Evolutionary conservation across 352 stramenopile genomes (phyloP).

Genomic region (Halophytophthora polymorphica): DNA sequence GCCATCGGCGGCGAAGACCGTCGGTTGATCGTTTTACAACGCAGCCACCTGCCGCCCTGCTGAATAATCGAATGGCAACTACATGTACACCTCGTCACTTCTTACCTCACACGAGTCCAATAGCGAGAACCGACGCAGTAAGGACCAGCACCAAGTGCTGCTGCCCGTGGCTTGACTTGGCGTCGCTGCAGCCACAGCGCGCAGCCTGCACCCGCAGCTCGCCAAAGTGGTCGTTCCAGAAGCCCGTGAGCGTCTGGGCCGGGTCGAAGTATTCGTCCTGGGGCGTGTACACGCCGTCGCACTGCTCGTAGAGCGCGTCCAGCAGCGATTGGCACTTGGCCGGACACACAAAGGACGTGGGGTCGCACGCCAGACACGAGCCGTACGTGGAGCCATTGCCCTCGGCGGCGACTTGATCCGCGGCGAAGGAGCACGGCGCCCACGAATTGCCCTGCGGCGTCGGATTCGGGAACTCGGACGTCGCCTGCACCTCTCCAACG

Average conservation of each 20-base stretch:
- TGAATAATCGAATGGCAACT: slow-evolving; percentile 8
- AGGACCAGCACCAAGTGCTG: too few species aligned
- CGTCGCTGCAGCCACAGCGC: slow-evolving; percentile 56
- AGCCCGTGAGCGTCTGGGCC: slow-evolving; percentile 45
- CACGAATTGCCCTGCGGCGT: slow-evolving; percentile 58
- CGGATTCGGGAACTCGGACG: slow-evolving; percentile 45
- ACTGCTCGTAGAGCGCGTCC: slow-evolving; percentile 61
- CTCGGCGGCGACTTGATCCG: slow-evolving; percentile 41
- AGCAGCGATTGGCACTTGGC: slow-evolving; percentile 74
- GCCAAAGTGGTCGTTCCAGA: slow-evolving; percentile 64
- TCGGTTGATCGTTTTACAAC: slow-evolving; percentile 63
- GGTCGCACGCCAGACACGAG: slow-evolving; percentile 57
- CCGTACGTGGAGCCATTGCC: slow-evolving; percentile 63
- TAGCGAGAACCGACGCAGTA: too few species aligned
- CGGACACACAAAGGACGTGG: slow-evolving; percentile 49
- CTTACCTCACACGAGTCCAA: background rate
- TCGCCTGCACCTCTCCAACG: slow-evolving; percentile 17
- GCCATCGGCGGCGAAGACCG: slow-evolving; percentile 72
- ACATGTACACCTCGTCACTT: background rate
- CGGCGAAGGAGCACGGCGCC: slow-evolving; percentile 51
- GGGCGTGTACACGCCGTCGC: slow-evolving; percentile 55
- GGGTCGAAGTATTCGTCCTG: slow-evolving; percentile 66
- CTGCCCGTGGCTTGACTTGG: too few species aligned
- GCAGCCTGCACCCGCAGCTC: slow-evolving; percentile 44
- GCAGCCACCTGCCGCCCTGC: slow-evolving; percentile 35